A percentile compares a stretch with the other conserved stretches of the same genome.
Conservation (phyloP, 1,284 basidiomycete genomes). For the Trametes versicolor region DNA sequence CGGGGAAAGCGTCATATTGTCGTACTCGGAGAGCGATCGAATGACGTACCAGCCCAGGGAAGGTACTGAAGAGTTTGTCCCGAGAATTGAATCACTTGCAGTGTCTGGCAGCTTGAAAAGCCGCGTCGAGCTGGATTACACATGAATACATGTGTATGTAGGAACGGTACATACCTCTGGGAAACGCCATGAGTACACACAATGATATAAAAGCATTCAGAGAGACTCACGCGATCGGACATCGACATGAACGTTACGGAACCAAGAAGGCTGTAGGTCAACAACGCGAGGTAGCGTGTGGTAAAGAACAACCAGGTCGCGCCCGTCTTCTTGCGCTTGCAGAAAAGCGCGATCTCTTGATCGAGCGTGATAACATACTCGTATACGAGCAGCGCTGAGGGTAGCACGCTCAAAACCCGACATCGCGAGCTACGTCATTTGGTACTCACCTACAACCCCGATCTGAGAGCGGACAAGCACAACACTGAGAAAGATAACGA, state of each 20-base stretch:
- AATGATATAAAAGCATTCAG: no score
- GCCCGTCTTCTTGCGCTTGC: constrained; percentile 9
- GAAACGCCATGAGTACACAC: no score
- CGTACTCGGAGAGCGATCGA: background rate
- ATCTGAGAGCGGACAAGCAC: no score
- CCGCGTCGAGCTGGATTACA: constrained; percentile 1
- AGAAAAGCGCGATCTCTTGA: constrained; percentile 14
- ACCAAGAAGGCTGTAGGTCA: background rate
- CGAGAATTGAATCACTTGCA: background rate
- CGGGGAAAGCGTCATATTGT: no score
- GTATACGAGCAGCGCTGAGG: background rate
- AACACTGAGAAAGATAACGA: no score
- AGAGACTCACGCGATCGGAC: background rate
- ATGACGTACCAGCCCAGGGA: constrained; percentile 6
- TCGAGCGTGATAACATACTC: constrained; percentile 8
- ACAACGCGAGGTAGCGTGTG: constrained; percentile 1
- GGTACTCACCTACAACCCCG: no score
- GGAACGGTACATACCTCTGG: no score
- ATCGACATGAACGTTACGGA: background rate
- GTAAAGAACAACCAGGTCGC: constrained; percentile 13
- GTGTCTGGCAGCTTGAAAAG: background rate
- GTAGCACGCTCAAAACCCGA: background rate
- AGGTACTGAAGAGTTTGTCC: background rate
- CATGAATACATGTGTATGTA: no score
- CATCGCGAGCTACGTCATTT: no score